Base-by-base conservation (phyloP, 2,329 filamentous ascomycete genomes). In the Cytospora paraplurivora region DNA sequence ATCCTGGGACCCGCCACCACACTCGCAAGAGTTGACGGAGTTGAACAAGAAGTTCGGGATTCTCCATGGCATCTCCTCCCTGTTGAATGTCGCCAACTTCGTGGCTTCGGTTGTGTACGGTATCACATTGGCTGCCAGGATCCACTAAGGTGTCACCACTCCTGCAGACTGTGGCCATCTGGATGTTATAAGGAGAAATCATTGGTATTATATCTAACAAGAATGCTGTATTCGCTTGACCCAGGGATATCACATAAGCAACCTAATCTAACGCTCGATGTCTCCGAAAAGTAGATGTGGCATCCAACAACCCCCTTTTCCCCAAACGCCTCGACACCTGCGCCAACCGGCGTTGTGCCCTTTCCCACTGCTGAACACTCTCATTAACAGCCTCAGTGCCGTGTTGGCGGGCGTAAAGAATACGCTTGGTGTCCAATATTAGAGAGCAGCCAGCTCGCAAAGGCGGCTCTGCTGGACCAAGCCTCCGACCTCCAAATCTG, bases 1-100 rank as follows among this genome's bases (percentile, higher is more conserved):
- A 74, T 91, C 88, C 76, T 91, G 90, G 71, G 92, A 96, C 68
- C 79, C 85, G 59, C 84, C 88, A 1, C 91, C 92, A 47, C 91
- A 96, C 71, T 95, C 90, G 6, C 82, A 88, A 69, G 91, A 94
- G 78, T 97, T 98, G 93, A 76, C 86, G 69, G 82, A 81, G 10
- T 76, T 96, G 70, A 96, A 94, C 80, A 90, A 87, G 77, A 82
- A 81, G 67, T 98, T 98, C 75, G 86, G 85, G 17, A 85, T 84
- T 66, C 76, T 97, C 63, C 95, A 99, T 76, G 92, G 93, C 7
- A 78, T 91, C 55, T 96, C 92, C 8, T 90, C 90, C 34, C 75
- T 96, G 66, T 75, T 96, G 21, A 97, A 97, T 74, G 73, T 98
- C 64, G 76, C 84, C 1, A 89, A 86, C 0, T 82, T 96, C 56